Percentiles rank a stretch among this genome's conserved stretches.
phyloP scores from a whole-genome alignment of 306 rosid species.

The Delonix regia region DNA sequence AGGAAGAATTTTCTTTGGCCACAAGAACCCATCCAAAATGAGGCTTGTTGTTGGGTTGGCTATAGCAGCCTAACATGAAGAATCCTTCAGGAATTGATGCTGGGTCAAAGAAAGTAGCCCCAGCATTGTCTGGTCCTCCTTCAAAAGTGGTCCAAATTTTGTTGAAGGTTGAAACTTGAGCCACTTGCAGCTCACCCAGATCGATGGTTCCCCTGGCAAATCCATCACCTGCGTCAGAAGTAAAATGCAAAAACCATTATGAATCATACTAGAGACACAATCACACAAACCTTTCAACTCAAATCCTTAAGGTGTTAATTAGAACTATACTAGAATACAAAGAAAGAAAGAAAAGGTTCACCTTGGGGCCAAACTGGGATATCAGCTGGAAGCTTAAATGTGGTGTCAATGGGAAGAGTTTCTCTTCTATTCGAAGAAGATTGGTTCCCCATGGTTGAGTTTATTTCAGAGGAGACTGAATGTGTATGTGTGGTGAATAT shows the following conservation, averaged over 20 bases:
- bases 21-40: conserved; percentile 73
- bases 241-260: not conserved
- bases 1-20: conserved; percentile 45
- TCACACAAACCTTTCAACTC: too few species aligned
- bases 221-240: conserved; percentile 44
- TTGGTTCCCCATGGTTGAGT: conserved; percentile 47
- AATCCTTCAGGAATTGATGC: conserved; percentile 60
- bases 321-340: not conserved
- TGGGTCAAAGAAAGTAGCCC: conserved; percentile 79
- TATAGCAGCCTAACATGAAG: conserved; percentile 59
- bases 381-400: conserved; percentile 64
- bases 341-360: not conserved
- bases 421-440: conserved; percentile 35
- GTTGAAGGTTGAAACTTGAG: conserved; percentile 56
- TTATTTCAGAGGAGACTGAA: not conserved
- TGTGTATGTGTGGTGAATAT: not conserved
- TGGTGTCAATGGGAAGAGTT: conserved; percentile 49
- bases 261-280: not conserved
- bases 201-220: conserved; percentile 69
- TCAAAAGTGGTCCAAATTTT: conserved; percentile 61
- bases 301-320: too few species aligned
- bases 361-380: conserved; percentile 57
- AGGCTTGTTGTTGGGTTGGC: conserved; percentile 67
- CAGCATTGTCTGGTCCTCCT: conserved; percentile 71
- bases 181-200: conserved; percentile 64